These are phyloP conservation scores for Populus pruinosa DNA, from an alignment of 345 rosid species.

Conservation along the genomic window DNA sequence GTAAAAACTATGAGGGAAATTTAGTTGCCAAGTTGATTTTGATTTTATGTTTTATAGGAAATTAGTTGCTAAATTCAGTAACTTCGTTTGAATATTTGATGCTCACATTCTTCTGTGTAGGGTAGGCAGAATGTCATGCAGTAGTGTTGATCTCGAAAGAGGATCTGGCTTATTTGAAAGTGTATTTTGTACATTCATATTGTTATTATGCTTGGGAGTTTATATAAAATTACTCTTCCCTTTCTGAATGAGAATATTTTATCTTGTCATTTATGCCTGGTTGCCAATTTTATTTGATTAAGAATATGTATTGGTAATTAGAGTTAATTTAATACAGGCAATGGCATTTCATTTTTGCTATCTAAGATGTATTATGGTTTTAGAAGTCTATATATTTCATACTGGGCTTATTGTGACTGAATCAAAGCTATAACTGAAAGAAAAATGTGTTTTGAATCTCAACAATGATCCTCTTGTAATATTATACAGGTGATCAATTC, in stretches of 20 bases:
- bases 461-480: background rate
- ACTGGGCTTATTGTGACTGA: background rate
- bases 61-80: background rate
- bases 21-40: background rate
- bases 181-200: background rate
- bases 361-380: background rate
- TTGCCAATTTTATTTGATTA: background rate
- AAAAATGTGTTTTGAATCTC: background rate
- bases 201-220: background rate
- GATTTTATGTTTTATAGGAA: background rate
- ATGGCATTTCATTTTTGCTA: background rate
- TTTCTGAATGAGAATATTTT: background rate
- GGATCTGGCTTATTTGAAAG: background rate
- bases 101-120: background rate
- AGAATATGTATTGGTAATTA: background rate
- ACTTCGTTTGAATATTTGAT: background rate
- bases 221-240: background rate
- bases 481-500: background rate
- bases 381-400: background rate
- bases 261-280: background rate
- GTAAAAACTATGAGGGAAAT: conserved; percentile 1
- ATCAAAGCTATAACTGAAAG: background rate
- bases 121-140: background rate
- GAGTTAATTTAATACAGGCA: background rate
- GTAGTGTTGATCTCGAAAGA: background rate